Evolutionary conservation across 23 red algal genomes (phyloP).

Genomic region (Gracilaria caudata): DNA sequence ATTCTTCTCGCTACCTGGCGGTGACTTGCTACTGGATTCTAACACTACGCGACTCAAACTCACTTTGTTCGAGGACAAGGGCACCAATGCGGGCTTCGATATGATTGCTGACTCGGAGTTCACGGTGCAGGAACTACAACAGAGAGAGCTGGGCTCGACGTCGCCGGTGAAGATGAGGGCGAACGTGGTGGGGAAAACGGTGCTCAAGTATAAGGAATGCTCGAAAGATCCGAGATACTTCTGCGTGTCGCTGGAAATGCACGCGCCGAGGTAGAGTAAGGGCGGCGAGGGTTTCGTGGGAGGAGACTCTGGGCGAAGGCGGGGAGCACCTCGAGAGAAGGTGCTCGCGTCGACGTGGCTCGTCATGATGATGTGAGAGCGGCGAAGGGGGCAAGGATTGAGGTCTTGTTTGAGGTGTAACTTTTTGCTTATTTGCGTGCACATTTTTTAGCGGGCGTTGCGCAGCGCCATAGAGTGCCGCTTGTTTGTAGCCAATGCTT

Average conservation of each 20-base stretch:
- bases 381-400: too few relatives aligned
- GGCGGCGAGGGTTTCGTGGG: background rate
- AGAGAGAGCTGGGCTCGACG: constrained; percentile 14
- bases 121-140: constrained; percentile 13
- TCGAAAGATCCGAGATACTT: constrained; percentile 39
- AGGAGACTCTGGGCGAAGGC: background rate
- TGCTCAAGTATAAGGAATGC: constrained; percentile 54
- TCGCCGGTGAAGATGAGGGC: constrained; percentile 26
- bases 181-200: constrained; percentile 50
- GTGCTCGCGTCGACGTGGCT: too few relatives aligned
- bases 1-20: constrained; percentile 56
- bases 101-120: constrained; percentile 57
- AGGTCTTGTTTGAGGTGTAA: background rate
- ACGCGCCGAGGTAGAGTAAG: background rate
- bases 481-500: background rate
- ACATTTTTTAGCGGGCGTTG: background rate
- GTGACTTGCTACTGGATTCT: background rate
- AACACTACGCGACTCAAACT: constrained; percentile 20
- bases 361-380: too few relatives aligned
- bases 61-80: constrained; percentile 51
- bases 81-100: constrained; percentile 35
- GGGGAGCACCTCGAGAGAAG: background rate
- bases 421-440: background rate
- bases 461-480: background rate
- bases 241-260: constrained; percentile 53